Evolutionary conservation across 495 filamentous ascomycete species (phyloP).

Genomic region (Aspergillus wentii): DNA sequence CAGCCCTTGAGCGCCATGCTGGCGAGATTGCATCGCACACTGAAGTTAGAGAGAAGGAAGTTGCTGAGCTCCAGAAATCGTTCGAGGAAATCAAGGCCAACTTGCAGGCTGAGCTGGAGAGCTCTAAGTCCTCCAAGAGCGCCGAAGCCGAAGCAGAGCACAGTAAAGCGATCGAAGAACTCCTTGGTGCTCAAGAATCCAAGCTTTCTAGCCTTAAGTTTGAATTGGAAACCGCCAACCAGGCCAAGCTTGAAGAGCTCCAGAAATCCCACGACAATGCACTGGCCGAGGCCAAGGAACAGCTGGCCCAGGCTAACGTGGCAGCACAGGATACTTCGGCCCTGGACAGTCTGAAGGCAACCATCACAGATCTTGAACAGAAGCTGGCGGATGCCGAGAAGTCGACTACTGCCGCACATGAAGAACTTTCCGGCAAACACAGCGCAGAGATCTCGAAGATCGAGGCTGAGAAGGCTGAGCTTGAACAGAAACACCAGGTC

Average conservation of each 20-base stretch:
- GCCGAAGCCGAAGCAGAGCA: conserved; percentile 39
- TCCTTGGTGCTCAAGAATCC: conserved; percentile 39
- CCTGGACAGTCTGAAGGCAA: conserved; percentile 30
- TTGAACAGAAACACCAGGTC: conserved; percentile 28
- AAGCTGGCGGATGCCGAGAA: conserved; percentile 32
- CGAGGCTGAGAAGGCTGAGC: conserved; percentile 28
- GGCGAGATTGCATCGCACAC: conserved; percentile 26
- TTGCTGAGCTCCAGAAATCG: conserved; percentile 30
- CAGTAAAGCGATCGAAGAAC: conserved; percentile 38
- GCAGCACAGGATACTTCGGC: conserved; percentile 35
- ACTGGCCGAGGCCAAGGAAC: conserved; percentile 25
- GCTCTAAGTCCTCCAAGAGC: conserved; percentile 23
- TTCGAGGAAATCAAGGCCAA: conserved; percentile 29
- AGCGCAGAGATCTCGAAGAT: conserved; percentile 25
- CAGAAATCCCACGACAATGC: conserved; percentile 32
- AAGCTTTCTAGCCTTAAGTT: conserved; percentile 32
- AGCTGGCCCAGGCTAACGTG: conserved; percentile 31
- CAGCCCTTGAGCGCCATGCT: conserved; percentile 25
- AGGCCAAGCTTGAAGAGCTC: conserved; percentile 34
- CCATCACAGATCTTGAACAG: conserved; percentile 31
- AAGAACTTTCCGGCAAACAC: conserved; percentile 29
- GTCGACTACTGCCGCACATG: conserved; percentile 21
- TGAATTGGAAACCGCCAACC: conserved; percentile 34
- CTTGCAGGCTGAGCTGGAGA: conserved; percentile 31
- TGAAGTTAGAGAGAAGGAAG: conserved; percentile 26